Evolutionary conservation across 495 filamentous ascomycete species (phyloP).

Genomic region (Penicillium soppii): DNA sequence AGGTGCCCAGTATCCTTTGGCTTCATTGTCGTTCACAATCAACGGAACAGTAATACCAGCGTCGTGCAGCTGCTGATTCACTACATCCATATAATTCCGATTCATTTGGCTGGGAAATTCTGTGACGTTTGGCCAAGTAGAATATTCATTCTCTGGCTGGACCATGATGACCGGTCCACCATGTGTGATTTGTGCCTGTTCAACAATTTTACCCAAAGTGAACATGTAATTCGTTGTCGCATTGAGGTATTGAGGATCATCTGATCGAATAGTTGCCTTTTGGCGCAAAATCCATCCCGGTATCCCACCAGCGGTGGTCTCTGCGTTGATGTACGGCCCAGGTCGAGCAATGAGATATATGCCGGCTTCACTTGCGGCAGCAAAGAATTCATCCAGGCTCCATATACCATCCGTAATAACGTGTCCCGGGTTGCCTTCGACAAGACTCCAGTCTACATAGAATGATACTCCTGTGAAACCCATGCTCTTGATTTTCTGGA

Average conservation of each 20-base stretch:
- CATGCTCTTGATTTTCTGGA: conserved; percentile 72
- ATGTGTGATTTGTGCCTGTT: conserved; percentile 67
- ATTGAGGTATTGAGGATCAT: conserved; percentile 54
- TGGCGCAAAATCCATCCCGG: conserved; percentile 59
- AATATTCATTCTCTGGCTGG: conserved; percentile 73
- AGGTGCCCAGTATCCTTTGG: conserved; percentile 56
- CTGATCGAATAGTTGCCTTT: conserved; percentile 53
- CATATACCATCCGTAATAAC: conserved; percentile 66
- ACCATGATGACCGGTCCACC: conserved; percentile 68
- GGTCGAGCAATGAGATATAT: conserved; percentile 70
- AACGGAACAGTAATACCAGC: conserved; percentile 66
- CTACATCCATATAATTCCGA: conserved; percentile 59
- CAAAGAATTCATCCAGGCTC: conserved; percentile 62
- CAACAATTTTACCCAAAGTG: conserved; percentile 56
- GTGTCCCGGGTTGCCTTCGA: conserved; percentile 63
- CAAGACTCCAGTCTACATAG: conserved; percentile 68
- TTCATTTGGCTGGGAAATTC: conserved; percentile 42
- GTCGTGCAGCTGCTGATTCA: conserved; percentile 58
- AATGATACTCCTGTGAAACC: conserved; percentile 69
- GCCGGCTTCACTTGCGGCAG: conserved; percentile 59
- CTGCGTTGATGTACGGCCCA: conserved; percentile 65
- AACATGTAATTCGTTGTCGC: conserved; percentile 50
- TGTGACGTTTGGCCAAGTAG: conserved; percentile 26
- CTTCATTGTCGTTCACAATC: conserved; percentile 64
- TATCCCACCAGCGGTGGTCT: conserved; percentile 56